Evolutionary conservation across 257 asterid species (phyloP).

Genomic region (Salvia rosmarinus): DNA sequence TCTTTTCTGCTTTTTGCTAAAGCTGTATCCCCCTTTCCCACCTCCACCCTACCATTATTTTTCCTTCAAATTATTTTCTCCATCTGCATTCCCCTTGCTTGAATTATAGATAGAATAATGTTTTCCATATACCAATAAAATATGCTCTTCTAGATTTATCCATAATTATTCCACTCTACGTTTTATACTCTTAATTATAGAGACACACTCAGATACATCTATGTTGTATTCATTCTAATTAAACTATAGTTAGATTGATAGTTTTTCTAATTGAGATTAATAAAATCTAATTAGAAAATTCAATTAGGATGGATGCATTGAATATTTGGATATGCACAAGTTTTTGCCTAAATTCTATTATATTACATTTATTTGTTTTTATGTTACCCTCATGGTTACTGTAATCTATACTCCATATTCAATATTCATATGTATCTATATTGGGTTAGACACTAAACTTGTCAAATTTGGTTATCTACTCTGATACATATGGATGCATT

Average conservation of each 20-base stretch:
- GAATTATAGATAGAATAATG: conserved; percentile 26
- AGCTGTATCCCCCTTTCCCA: conserved; percentile 44
- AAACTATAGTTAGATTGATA: no score
- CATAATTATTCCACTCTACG: conserved; percentile 19
- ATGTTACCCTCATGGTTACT: not conserved
- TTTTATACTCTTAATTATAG: not conserved
- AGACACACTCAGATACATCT: no score
- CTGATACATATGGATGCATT: no score
- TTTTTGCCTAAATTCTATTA: not conserved
- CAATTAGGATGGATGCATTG: no score
- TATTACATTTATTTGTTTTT: not conserved
- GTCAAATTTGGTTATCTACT: not conserved
- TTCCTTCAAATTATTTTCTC: conserved; percentile 42
- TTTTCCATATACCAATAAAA: conserved; percentile 25
- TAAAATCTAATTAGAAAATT: no score
- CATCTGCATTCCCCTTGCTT: conserved; percentile 2
- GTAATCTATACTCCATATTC: not conserved
- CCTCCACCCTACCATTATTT: conserved; percentile 46
- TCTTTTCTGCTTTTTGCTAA: conserved; percentile 50
- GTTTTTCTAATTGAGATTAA: no score
- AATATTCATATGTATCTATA: not conserved
- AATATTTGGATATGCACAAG: no score
- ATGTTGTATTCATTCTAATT: no score
- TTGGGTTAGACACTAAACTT: not conserved
- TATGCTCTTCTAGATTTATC: conserved; percentile 32